phyloP scores from a whole-genome alignment of 2,329 filamentous ascomycete species.

The Ilyonectria sp. region DNA sequence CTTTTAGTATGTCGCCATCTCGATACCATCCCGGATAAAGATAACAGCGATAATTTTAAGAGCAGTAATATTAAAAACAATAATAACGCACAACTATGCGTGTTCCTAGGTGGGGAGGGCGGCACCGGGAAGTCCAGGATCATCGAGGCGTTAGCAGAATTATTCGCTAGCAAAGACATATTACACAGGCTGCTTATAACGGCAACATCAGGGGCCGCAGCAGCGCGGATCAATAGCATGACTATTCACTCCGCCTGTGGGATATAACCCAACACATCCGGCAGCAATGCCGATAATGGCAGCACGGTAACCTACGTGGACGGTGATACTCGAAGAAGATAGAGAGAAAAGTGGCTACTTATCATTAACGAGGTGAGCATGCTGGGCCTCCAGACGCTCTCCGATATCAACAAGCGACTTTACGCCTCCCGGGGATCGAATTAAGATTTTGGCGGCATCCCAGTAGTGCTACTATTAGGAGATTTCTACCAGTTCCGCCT shows the following conservation, averaged over 20 bases:
- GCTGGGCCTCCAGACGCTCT: not conserved
- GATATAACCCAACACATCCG: not conserved
- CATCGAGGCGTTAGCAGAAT: too few relatives aligned
- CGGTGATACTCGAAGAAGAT: too few relatives aligned
- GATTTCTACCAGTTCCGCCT: not conserved
- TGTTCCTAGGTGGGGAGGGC: slow-evolving; percentile 11
- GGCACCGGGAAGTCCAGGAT: not conserved
- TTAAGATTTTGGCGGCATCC: not conserved
- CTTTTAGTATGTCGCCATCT: too few relatives aligned
- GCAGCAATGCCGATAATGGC: not conserved
- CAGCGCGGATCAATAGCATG: too few relatives aligned
- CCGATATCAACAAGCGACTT: not conserved
- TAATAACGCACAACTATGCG: not conserved
- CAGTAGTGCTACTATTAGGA: not conserved
- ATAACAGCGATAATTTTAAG: too few relatives aligned
- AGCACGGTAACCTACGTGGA: not conserved
- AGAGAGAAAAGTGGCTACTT: not conserved
- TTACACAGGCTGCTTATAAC: too few relatives aligned
- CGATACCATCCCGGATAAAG: too few relatives aligned
- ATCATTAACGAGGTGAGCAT: not conserved
- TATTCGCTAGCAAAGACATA: too few relatives aligned
- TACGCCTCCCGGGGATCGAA: not conserved
- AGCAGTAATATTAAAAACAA: not conserved
- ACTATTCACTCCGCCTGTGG: too few relatives aligned
- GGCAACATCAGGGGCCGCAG: too few relatives aligned